Evolutionary conservation across 495 filamentous ascomycete genomes (phyloP).

Genomic region (Thozetella sp.): DNA sequence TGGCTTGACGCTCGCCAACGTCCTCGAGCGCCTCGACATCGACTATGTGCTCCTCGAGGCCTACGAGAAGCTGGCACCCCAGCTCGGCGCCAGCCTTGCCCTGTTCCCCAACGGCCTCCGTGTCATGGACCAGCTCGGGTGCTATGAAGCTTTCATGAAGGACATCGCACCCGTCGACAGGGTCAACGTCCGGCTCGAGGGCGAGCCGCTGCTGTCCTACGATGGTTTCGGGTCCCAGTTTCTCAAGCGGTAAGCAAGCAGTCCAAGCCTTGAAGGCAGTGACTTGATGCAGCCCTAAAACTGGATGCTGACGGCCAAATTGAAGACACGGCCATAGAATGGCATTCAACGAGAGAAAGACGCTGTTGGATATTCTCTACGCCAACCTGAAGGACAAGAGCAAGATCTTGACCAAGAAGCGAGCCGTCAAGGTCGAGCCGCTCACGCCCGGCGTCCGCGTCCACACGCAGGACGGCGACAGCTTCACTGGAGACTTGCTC

Average conservation of each 20-base stretch:
- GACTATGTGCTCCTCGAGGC: conserved; percentile 20
- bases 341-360: conserved; percentile 31
- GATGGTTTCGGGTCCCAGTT: neutral
- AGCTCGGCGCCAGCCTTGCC: conserved; percentile 23
- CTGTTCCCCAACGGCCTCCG: conserved; percentile 25
- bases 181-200: neutral
- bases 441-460: conserved; percentile 19
- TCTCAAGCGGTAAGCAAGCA: conserved; percentile 4
- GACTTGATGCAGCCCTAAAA: too few species aligned
- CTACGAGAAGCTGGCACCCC: conserved; percentile 17
- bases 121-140: conserved; percentile 29
- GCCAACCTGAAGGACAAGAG: conserved; percentile 34
- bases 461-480: conserved; percentile 26
- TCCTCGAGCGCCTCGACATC: conserved; percentile 13
- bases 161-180: neutral
- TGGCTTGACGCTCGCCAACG: conserved; percentile 22
- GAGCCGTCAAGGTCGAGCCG: conserved; percentile 23
- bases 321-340: conserved; percentile 21
- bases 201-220: neutral
- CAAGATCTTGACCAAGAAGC: conserved; percentile 18
- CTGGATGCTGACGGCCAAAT: too few species aligned
- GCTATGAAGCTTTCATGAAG: conserved; percentile 4
- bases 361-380: conserved; percentile 31
- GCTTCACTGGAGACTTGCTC: conserved; percentile 36
- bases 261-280: neutral